These are phyloP conservation scores for Podospora fimiseda DNA, from an alignment of 495 filamentous ascomycete genomes.

Conservation along the genomic window DNA sequence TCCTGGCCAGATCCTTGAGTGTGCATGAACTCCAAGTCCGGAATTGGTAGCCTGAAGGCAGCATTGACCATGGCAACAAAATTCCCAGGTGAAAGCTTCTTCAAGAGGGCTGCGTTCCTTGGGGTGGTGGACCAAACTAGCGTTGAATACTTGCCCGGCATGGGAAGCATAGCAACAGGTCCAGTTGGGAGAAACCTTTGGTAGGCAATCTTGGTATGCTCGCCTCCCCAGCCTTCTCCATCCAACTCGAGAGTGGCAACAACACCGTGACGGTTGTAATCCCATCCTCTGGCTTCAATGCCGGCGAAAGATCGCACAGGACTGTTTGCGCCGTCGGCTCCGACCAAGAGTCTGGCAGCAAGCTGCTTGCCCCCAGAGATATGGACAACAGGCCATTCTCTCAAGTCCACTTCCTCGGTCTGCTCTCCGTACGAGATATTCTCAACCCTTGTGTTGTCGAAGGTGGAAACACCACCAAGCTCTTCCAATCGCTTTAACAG, in stretches of 20 bases:
- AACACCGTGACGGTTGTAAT: conserved; percentile 83
- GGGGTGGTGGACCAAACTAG: conserved; percentile 92
- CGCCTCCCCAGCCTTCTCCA: conserved; percentile 47
- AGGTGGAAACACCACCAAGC: conserved; percentile 59
- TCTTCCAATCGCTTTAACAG: conserved; percentile 64
- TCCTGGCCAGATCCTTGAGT: conserved; percentile 53
- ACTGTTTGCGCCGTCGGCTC: conserved; percentile 91
- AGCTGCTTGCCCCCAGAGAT: conserved; percentile 57
- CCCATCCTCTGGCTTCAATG: conserved; percentile 82
- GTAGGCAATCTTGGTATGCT: conserved; percentile 67
- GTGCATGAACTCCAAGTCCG: conserved; percentile 78
- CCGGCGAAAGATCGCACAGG: conserved; percentile 86
- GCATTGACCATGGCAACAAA: conserved; percentile 89
- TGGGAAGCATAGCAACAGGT: conserved; percentile 81
- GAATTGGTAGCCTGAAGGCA: conserved; percentile 73
- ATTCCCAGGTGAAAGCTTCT: conserved; percentile 60
- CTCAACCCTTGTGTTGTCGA: conserved; percentile 69
- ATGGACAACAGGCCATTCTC: conserved; percentile 78
- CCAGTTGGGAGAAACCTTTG: conserved; percentile 93
- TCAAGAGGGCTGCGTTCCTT: conserved; percentile 69
- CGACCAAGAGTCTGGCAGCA: conserved; percentile 77
- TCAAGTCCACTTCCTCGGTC: conserved; percentile 63
- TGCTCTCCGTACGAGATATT: conserved; percentile 69
- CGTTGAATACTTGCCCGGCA: conserved; percentile 74
- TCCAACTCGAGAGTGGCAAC: conserved; percentile 79